Evolutionary conservation across 495 filamentous ascomycete genomes (phyloP).

Genomic region (Daldinia concentrica): DNA sequence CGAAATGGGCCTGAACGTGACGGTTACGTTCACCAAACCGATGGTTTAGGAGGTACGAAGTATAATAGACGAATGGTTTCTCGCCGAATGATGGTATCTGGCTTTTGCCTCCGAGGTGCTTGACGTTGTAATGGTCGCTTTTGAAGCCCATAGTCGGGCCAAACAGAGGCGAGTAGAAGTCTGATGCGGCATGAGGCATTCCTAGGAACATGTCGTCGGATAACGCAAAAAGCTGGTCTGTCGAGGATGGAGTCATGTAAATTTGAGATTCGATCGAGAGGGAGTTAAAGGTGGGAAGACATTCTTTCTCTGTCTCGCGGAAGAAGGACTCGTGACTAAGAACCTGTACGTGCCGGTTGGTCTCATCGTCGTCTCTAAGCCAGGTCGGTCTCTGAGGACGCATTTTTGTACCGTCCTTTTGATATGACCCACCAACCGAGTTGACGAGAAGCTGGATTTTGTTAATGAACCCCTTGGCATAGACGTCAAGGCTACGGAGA

Average conservation of each 20-base stretch:
- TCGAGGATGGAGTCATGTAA: conserved; percentile 47
- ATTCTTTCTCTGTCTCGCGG: conserved; percentile 48
- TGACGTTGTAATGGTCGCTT: conserved; percentile 52
- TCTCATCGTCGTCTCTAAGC: conserved; percentile 47
- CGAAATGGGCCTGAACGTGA: conserved; percentile 56
- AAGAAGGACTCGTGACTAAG: conserved; percentile 57
- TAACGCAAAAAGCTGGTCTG: conserved; percentile 50
- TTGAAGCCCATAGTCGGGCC: conserved; percentile 56
- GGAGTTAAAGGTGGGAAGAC: conserved; percentile 57
- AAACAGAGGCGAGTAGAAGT: conserved; percentile 56
- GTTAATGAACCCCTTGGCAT: conserved; percentile 52
- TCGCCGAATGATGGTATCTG: conserved; percentile 56
- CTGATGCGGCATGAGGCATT: conserved; percentile 52
- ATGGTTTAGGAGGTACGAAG: conserved; percentile 56
- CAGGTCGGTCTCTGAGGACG: conserved; percentile 49
- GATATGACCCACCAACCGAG: conserved; percentile 42
- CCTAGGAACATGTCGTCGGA: conserved; percentile 59
- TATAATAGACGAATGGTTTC: conserved; percentile 57
- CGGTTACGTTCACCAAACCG: conserved; percentile 55
- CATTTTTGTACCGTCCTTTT: conserved; percentile 39
- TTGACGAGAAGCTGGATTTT: conserved; percentile 57
- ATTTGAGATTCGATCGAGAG: conserved; percentile 57
- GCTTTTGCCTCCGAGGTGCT: conserved; percentile 39
- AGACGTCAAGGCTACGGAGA: conserved; percentile 53
- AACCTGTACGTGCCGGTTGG: conserved; percentile 48